Evolutionary conservation across 1,284 basidiomycete species (phyloP).

Genomic region (Sporisorium iseilematis-ciliati): DNA sequence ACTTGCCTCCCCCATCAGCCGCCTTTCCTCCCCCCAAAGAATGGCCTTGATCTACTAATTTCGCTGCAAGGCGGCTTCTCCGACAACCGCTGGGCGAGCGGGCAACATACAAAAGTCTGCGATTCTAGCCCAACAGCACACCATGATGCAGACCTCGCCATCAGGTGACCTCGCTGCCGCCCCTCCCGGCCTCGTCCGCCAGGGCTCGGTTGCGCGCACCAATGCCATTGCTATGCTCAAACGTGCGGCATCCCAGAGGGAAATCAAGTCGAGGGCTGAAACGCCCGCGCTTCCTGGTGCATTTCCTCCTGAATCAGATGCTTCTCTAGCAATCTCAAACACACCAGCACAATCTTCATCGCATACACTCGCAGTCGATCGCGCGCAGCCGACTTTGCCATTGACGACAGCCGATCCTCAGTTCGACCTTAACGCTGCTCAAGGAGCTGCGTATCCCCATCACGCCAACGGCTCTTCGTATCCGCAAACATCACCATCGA

Average conservation of each 20-base stretch:
- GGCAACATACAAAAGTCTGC: not conserved
- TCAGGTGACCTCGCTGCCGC: constrained; percentile 15
- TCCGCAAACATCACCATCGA: constrained; percentile 1
- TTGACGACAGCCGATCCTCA: constrained; percentile 7
- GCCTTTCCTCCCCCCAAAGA: not conserved
- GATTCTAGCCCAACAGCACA: not conserved
- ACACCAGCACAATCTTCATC: not conserved
- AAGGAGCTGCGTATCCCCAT: not conserved
- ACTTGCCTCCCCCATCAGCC: not conserved
- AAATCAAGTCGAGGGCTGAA: constrained; percentile 44
- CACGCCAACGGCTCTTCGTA: constrained; percentile 8
- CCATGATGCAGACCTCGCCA: constrained; percentile 19
- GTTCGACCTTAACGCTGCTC: not conserved
- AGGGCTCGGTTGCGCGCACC: constrained; percentile 48
- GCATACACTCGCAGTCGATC: not conserved
- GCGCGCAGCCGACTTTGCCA: not conserved
- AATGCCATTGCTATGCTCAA: constrained; percentile 61
- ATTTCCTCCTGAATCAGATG: constrained; percentile 11
- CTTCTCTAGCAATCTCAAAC: not conserved
- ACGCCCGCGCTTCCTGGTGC: constrained; percentile 18
- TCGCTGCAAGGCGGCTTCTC: not conserved
- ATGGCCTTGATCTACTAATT: not conserved
- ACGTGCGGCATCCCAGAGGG: constrained; percentile 60
- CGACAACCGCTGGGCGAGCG: constrained; percentile 3
- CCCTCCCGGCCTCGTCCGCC: constrained; percentile 17